These are phyloP conservation scores for Leishmania amazonensis DNA, from an alignment of 208 protist genomes.

Conservation along the genomic window DNA sequence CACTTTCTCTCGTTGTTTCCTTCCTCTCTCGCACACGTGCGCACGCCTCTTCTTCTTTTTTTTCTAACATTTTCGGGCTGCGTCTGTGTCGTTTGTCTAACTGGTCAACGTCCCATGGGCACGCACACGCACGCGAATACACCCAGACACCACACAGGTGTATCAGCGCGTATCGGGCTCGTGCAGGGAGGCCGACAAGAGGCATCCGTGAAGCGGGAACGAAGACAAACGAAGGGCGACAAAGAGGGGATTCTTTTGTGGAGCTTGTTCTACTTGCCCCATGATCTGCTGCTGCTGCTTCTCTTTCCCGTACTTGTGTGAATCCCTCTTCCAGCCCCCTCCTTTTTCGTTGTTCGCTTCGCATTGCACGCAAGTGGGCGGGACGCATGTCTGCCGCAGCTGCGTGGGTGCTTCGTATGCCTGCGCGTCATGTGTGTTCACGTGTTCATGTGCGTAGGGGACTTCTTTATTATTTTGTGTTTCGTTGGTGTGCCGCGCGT, in stretches of 20 bases:
- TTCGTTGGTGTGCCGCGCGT: not conserved
- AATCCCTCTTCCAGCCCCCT: not conserved
- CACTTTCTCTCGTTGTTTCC: no score
- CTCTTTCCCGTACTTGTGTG: not conserved
- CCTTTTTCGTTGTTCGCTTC: not conserved
- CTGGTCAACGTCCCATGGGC: not conserved
- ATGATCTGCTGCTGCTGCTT: not conserved
- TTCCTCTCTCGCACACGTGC: no score
- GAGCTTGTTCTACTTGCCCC: not conserved
- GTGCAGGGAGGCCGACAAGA: no score
- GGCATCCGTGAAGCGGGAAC: not conserved
- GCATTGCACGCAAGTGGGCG: not conserved
- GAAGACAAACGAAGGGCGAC: not conserved
- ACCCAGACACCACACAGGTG: not conserved
- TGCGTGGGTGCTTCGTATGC: not conserved
- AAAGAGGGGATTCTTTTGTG: not conserved
- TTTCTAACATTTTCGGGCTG: not conserved
- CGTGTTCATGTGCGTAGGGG: not conserved
- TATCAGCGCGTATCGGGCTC: not conserved
- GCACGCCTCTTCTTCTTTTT: not conserved
- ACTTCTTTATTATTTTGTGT: conserved; percentile 7
- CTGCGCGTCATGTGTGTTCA: not conserved
- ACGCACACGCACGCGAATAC: not conserved
- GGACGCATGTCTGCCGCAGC: no score
- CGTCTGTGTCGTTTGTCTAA: not conserved